Evolutionary conservation across 2,329 filamentous ascomycete species (phyloP).

Genomic region (Bipolaris gigantea): DNA sequence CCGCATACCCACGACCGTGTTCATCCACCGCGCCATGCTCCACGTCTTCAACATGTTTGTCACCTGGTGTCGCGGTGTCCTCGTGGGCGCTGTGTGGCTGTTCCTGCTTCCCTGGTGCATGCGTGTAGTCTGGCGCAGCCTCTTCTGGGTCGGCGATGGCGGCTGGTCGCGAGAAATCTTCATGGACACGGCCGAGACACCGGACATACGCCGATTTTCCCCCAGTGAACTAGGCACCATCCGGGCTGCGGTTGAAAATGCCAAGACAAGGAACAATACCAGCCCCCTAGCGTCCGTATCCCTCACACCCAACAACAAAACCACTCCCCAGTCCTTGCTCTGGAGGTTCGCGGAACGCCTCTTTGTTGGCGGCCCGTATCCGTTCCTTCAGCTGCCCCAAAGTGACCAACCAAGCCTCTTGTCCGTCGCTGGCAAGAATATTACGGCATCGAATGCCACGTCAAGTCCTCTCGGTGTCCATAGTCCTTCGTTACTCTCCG

Average conservation of each 20-base stretch:
- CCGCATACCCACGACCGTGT: conserved; percentile 76
- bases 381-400: conserved; percentile 20
- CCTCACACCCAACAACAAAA: conserved; percentile 44
- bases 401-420: conserved; percentile 29
- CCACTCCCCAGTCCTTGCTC: conserved; percentile 49
- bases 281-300: conserved; percentile 43
- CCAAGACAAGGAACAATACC: conserved; percentile 27
- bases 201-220: conserved; percentile 1
- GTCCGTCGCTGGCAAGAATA: conserved; percentile 25
- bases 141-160: conserved; percentile 93
- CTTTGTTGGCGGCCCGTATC: conserved; percentile 36
- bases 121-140: conserved; percentile 85
- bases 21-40: conserved; percentile 73
- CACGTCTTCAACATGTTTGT: conserved; percentile 72
- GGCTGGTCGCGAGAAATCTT: conserved; percentile 59
- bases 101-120: conserved; percentile 87
- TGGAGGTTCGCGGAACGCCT: conserved; percentile 52
- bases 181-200: conserved; percentile 11
- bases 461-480: conserved; percentile 25
- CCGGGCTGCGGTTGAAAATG: conserved; percentile 23
- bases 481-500: conserved; percentile 55
- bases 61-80: conserved; percentile 74
- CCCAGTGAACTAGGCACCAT: conserved; percentile 21
- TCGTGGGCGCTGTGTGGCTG: conserved; percentile 88
- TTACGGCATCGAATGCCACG: conserved; percentile 34